Conservation (phyloP, 805 yeast species). For the Lachancea sp. region DNA sequence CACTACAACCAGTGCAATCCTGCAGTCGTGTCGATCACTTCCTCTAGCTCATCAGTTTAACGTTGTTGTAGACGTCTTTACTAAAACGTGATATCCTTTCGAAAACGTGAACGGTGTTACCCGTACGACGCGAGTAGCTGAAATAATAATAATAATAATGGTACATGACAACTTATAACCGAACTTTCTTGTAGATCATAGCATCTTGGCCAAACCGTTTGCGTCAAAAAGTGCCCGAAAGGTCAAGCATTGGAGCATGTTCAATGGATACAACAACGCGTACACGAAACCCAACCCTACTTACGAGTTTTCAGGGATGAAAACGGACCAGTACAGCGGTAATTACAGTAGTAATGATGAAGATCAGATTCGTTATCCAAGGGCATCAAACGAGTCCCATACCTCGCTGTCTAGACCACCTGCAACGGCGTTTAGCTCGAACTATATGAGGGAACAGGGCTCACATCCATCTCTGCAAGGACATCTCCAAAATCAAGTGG, state of each 20-base stretch:
- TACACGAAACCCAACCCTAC: background rate
- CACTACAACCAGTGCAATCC: too few relatives aligned
- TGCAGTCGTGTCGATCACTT: too few relatives aligned
- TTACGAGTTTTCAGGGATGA: background rate
- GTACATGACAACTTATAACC: background rate
- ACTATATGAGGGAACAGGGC: conserved; percentile 34
- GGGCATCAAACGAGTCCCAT: conserved; percentile 7
- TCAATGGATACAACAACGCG: conserved; percentile 1
- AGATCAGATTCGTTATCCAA: background rate
- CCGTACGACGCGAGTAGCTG: background rate
- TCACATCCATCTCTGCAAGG: conserved; percentile 36
- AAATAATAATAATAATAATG: background rate
- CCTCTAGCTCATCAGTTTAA: too few relatives aligned
- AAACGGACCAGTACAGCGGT: background rate
- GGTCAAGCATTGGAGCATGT: background rate
- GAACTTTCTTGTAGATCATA: background rate
- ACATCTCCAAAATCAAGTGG: conserved; percentile 14
- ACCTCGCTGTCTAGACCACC: conserved; percentile 29
- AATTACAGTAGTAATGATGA: background rate
- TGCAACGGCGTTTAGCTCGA: conserved; percentile 31
- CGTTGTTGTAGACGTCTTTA: too few relatives aligned
- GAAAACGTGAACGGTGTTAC: background rate
- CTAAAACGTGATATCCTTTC: too few relatives aligned
- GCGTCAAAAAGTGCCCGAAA: background rate
- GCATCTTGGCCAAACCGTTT: background rate